Conservation (phyloP, 768 basidiomycete species). For the Russula foetens region DNA sequence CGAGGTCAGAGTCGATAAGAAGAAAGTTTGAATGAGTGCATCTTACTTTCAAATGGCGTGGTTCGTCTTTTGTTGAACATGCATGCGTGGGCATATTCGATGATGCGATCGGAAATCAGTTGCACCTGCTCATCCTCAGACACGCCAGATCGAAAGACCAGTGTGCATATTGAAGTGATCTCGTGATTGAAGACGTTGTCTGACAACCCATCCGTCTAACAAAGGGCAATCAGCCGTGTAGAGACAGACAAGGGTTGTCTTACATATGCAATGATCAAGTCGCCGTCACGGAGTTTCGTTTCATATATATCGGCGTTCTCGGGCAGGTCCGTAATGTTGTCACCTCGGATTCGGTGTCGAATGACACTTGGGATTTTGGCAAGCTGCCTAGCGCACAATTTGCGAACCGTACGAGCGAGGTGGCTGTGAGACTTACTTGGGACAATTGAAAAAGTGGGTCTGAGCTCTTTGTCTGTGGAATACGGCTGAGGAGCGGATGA, state of each 20-base stretch:
- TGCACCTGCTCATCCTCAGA: slow-evolving; percentile 58
- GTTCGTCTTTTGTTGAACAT: slow-evolving; percentile 58
- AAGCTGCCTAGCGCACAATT: slow-evolving; percentile 26
- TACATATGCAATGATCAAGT: slow-evolving; percentile 44
- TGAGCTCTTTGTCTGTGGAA: slow-evolving; percentile 39
- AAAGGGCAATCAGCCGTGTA: not conserved
- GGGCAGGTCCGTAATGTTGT: slow-evolving; percentile 31
- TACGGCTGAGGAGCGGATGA: slow-evolving; percentile 60
- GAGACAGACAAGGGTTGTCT: slow-evolving; percentile 13
- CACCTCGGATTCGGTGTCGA: slow-evolving; percentile 20
- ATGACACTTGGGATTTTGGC: slow-evolving; percentile 28
- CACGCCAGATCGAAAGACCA: slow-evolving; percentile 35
- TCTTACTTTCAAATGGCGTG: slow-evolving; percentile 70
- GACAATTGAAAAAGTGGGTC: slow-evolving; percentile 41
- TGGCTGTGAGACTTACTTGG: slow-evolving; percentile 33
- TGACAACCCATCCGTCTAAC: slow-evolving; percentile 46
- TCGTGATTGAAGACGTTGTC: slow-evolving; percentile 62
- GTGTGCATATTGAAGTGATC: slow-evolving; percentile 58
- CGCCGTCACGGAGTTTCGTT: slow-evolving; percentile 43
- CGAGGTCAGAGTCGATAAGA: not conserved
- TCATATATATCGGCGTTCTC: slow-evolving; percentile 38
- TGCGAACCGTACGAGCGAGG: not conserved
- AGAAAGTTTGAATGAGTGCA: not conserved
- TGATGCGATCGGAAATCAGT: slow-evolving; percentile 61
- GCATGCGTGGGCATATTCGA: slow-evolving; percentile 58